Conservation (phyloP, 2,329 filamentous ascomycete genomes). For the Verticillium albo-atrum region DNA sequence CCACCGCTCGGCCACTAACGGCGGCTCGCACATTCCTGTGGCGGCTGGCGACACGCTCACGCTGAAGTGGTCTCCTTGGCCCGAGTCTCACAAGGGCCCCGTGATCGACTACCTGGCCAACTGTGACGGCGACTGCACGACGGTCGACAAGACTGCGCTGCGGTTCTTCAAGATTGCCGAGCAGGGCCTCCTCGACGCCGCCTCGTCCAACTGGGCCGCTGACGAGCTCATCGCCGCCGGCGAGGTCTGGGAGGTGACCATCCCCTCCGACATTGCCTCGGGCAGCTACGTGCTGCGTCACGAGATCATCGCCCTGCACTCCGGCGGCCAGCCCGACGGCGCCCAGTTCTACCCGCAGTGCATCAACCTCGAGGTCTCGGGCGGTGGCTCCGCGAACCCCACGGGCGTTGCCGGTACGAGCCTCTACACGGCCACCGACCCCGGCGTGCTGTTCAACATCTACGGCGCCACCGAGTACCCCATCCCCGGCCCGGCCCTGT, state of each 20-base stretch:
- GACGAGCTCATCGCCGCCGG: slow-evolving; percentile 45
- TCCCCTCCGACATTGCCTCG: slow-evolving; percentile 40
- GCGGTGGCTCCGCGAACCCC: slow-evolving; percentile 25
- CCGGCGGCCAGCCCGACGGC: slow-evolving; percentile 30
- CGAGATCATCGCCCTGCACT: slow-evolving; percentile 53
- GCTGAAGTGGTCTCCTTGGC: slow-evolving; percentile 63
- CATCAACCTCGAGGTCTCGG: slow-evolving; percentile 42
- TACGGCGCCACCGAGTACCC: slow-evolving; percentile 23
- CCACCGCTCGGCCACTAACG: slow-evolving; percentile 36
- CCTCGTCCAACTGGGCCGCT: slow-evolving; percentile 49
- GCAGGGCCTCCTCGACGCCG: slow-evolving; percentile 39
- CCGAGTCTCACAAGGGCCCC: slow-evolving; percentile 58
- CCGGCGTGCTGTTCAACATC: slow-evolving; percentile 30
- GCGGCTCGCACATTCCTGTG: slow-evolving; percentile 35
- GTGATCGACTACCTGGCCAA: slow-evolving; percentile 57
- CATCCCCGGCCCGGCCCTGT: slow-evolving; percentile 24
- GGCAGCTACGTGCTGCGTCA: slow-evolving; percentile 52
- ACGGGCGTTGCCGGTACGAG: slow-evolving; percentile 26
- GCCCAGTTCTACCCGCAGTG: slow-evolving; percentile 51
- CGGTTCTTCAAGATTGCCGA: slow-evolving; percentile 58
- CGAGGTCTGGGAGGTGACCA: slow-evolving; percentile 39
- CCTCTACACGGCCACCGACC: slow-evolving; percentile 28
- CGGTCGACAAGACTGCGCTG: slow-evolving; percentile 44
- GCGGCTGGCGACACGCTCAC: slow-evolving; percentile 55
- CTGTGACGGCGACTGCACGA: slow-evolving; percentile 48